phyloP scores from a whole-genome alignment of 345 rosid species.

The Theobroma cacao region DNA sequence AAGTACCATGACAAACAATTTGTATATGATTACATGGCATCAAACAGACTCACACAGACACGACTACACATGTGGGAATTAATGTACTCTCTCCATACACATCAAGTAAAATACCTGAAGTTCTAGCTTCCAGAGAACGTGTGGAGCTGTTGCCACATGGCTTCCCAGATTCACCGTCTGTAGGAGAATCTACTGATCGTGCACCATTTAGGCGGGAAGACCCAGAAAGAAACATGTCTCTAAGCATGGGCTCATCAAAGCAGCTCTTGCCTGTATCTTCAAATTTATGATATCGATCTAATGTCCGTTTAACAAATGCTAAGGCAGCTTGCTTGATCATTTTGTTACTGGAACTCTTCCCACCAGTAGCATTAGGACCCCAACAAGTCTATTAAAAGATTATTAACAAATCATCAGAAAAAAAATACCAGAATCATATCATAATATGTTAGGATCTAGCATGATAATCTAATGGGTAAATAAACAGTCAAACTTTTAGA shows the following conservation, averaged over 20 bases:
- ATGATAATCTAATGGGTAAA: background rate
- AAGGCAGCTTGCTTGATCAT: conserved; percentile 82
- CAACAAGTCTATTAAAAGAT: conserved; percentile 52
- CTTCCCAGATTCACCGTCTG: conserved; percentile 50
- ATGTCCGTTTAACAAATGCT: conserved; percentile 71
- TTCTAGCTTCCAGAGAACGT: conserved; percentile 35
- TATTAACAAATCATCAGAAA: conserved; percentile 18
- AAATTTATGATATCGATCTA: conserved; percentile 63
- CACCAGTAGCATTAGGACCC: conserved; percentile 56
- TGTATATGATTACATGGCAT: background rate
- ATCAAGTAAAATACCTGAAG: conserved; percentile 36
- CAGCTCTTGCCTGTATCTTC: conserved; percentile 85
- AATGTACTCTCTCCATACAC: conserved; percentile 5
- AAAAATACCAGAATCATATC: background rate
- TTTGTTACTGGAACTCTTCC: conserved; percentile 78
- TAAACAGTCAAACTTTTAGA: background rate
- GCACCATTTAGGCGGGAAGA: conserved; percentile 34
- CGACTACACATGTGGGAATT: background rate
- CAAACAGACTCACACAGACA: background rate
- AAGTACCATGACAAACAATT: background rate
- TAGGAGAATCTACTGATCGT: conserved; percentile 34
- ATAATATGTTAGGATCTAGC: background rate
- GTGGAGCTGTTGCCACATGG: conserved; percentile 20
- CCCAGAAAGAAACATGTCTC: conserved; percentile 54
- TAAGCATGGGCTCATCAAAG: conserved; percentile 73